Base-by-base conservation (phyloP, 192 early-diverging fungal genomes). In the Podila minutissima region DNA sequence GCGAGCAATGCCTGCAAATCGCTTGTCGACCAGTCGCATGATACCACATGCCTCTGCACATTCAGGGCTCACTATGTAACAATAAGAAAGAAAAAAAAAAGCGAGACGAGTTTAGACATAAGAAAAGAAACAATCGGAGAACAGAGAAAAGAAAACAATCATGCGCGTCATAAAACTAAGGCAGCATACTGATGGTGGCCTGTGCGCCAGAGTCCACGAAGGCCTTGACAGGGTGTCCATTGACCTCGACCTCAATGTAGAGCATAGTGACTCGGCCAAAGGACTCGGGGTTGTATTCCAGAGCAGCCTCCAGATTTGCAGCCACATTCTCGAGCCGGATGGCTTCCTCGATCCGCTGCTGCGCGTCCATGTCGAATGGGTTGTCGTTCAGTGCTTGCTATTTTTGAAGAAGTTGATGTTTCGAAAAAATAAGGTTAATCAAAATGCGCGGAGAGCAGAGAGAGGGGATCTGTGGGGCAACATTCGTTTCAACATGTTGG, bases 201-300 rank as follows among this genome's bases (percentile, higher is more conserved):
- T 98, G 97, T 15, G 98, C 98, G 8, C 97, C 98, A 31, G 97
- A 97, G 74, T 99, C 98, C 0, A 99, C 96, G 83, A 99, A 92
- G 0, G 98, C 97, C 74, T 97, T 96, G 22, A 98, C 83, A 1
- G 90, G 90, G 38, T 88, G 87, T n/a, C 92, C 93, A 83, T 99
- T 99, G 62, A 99, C 94, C 74, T 94, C 87, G 19, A 91, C 90
- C 69, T 93, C 83, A 37, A 99, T 93, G 83, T 97, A 99, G 32
- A 99, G 90, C 92, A 97, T 95, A 3, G 93, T 90, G 15, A 97
- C 94, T 29, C 91, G 82, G 15, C 93, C 96, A 88, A 99, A 99
- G 11, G 94, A 91, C 82, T 99, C 97, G 6, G 98, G 98, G 70
- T 96, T 93, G 78, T 93, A 88, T 74, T 99, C 98, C 86, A 99